Conservation (phyloP, 441 rosid species). For the Syzygium syzygioides region DNA sequence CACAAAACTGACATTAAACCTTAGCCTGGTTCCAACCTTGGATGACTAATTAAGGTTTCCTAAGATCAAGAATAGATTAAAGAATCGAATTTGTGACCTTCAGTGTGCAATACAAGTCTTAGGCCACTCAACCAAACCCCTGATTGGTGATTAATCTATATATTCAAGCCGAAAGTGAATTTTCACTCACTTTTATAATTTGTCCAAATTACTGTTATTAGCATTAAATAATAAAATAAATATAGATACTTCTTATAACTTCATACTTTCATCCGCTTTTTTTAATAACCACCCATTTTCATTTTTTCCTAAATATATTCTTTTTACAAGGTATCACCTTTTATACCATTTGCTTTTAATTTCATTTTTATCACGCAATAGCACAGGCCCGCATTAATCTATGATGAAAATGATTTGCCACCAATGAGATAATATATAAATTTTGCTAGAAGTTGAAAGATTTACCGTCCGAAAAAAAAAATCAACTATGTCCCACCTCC, state of each 20-base stretch:
- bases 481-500: background rate
- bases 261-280: background rate
- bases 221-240: background rate
- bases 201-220: background rate
- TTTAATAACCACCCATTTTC: background rate
- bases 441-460: background rate
- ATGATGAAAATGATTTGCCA: background rate
- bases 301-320: background rate
- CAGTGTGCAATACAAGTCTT: background rate
- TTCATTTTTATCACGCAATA: background rate
- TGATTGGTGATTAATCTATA: background rate
- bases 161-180: background rate
- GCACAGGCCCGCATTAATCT: background rate
- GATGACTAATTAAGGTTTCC: too few species aligned
- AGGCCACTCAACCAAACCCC: background rate
- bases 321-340: background rate
- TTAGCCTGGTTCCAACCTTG: background rate
- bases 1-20: background rate
- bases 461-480: background rate
- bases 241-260: background rate
- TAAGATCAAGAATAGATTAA: background rate
- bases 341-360: background rate
- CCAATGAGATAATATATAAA: background rate
- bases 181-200: background rate
- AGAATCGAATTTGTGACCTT: background rate